A percentile compares a stretch with the other conserved stretches of the same genome.
phyloP scores from a whole-genome alignment of 1,284 basidiomycete species.

The Ustilago cynodontis region DNA sequence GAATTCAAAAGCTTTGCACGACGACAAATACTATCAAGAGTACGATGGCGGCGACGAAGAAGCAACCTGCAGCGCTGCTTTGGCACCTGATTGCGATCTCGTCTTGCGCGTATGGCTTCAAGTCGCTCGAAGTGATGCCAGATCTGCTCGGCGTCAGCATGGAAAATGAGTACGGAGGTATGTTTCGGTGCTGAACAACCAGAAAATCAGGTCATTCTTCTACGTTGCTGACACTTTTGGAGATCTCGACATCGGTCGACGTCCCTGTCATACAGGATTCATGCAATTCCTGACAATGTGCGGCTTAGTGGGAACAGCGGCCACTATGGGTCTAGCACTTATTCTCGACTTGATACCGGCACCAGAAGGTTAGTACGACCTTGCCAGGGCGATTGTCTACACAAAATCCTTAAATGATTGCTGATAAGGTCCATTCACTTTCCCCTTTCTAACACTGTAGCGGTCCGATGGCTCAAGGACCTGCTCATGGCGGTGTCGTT shows the following conservation, averaged over 20 bases:
- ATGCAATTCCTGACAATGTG: slow-evolving; percentile 49
- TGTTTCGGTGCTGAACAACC: not conserved
- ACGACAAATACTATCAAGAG: not conserved
- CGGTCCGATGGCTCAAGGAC: slow-evolving; percentile 30
- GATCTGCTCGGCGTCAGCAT: slow-evolving; percentile 27
- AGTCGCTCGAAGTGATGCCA: slow-evolving; percentile 19
- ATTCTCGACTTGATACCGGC: slow-evolving; percentile 18
- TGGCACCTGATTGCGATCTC: slow-evolving; percentile 37
- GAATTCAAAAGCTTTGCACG: not conserved
- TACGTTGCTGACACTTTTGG: not conserved
- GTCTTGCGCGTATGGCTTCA: slow-evolving; percentile 44
- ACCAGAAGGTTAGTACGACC: slow-evolving; percentile 27
- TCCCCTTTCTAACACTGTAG: not conserved
- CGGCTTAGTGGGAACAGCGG: slow-evolving; percentile 24
- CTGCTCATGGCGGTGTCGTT: slow-evolving; percentile 33
- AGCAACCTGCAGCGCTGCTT: slow-evolving; percentile 6
- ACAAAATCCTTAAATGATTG: not conserved
- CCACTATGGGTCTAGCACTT: slow-evolving; percentile 26
- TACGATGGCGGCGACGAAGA: slow-evolving; percentile 14
- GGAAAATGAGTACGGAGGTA: slow-evolving; percentile 37
- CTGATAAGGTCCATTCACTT: not conserved
- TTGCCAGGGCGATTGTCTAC: not conserved
- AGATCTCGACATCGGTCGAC: not conserved
- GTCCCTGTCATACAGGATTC: slow-evolving; percentile 13
- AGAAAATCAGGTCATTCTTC: not conserved